Evolutionary conservation across 1,139 yeast genomes (phyloP).

Genomic region (Schizosaccharomyces versatilis): DNA sequence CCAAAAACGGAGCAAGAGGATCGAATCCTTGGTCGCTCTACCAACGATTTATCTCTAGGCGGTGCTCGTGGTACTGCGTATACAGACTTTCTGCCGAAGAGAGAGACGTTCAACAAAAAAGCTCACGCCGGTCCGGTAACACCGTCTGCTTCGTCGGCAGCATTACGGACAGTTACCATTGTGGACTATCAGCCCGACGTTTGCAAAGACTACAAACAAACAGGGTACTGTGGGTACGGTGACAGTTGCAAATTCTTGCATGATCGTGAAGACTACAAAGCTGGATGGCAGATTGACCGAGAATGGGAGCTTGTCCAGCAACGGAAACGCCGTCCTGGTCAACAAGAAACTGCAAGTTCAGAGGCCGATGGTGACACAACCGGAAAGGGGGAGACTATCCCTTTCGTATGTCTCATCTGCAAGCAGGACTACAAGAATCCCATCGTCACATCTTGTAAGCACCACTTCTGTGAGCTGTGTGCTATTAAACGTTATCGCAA

Average conservation of each 20-base stretch:
- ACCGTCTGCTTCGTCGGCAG: constrained; percentile 25
- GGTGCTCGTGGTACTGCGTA: constrained; percentile 4
- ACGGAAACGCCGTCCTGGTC: constrained; percentile 5
- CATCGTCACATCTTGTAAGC: constrained; percentile 41
- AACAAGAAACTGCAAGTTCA: neutral
- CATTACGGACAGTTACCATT: constrained; percentile 44
- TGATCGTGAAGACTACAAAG: constrained; percentile 38
- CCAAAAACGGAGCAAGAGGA: neutral
- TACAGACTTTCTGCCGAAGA: constrained; percentile 13
- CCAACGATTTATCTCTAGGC: constrained; percentile 7
- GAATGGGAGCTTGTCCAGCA: constrained; percentile 41
- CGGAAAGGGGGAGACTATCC: constrained; percentile 22
- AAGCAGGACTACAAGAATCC: constrained; percentile 35
- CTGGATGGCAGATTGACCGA: constrained; percentile 42
- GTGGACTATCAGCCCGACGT: constrained; percentile 86
- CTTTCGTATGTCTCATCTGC: constrained; percentile 48
- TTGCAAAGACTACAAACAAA: constrained; percentile 75
- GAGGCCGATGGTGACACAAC: neutral
- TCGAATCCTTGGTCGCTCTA: neutral
- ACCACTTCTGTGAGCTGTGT: constrained; percentile 44
- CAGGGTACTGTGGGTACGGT: constrained; percentile 94
- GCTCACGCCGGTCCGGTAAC: constrained; percentile 20
- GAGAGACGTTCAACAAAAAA: constrained; percentile 12
- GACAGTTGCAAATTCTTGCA: constrained; percentile 94
- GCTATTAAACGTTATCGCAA: constrained; percentile 31